Base-by-base conservation (phyloP, 2,329 filamentous ascomycete genomes). In the Westerdykella ornata region DNA sequence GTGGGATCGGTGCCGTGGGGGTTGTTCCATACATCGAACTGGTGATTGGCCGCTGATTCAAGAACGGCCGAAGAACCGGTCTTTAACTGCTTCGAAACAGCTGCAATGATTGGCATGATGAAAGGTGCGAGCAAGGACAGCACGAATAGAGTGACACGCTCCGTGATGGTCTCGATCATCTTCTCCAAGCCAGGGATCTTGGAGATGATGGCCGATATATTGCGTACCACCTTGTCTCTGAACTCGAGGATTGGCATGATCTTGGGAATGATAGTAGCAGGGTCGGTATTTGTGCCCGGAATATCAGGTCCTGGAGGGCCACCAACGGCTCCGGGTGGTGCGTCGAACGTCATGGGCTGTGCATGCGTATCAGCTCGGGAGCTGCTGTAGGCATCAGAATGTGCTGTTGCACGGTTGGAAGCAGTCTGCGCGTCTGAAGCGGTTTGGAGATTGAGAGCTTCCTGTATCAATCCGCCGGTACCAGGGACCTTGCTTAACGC, bases 161-260 rank as follows among this genome's bases (percentile, higher is more conserved):
- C 92, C 42, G 85, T 87, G 56, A 98, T 94, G 55, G 88, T 90
- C 49, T 97, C 90, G 16, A 97, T 80, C n/a, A 96, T 72, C 46
- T 82, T 71, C 67, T 95, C 88, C 3, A 98, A 74, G 0, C 90
- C 90, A 0, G 92, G 92, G 30, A 98, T 84, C 71, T 94, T 96
- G 55, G 88, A 81, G 51, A 97, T 88, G 39, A 88, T 84, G 30
- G 80, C 78, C 58, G 81, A 88, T 65, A 98, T 88, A 31, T 82
- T 78, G 53, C 87, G 87, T 38, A 96, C 89, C 41, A 98, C 88
- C 58, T 84, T 92, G 71, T 98, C 92, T 45, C 90, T 80, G 73
- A 97, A 98, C 45, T 86, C 78, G 0, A 98, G 76, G 45, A 98
- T 95, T 1, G 92, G 92, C 58, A 97, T 97, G 51, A 98, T 96